Percentiles rank a stretch among this genome's conserved stretches.
phyloP scores from a whole-genome alignment of 1,139 yeast species.

The Pichia norvegensis region DNA sequence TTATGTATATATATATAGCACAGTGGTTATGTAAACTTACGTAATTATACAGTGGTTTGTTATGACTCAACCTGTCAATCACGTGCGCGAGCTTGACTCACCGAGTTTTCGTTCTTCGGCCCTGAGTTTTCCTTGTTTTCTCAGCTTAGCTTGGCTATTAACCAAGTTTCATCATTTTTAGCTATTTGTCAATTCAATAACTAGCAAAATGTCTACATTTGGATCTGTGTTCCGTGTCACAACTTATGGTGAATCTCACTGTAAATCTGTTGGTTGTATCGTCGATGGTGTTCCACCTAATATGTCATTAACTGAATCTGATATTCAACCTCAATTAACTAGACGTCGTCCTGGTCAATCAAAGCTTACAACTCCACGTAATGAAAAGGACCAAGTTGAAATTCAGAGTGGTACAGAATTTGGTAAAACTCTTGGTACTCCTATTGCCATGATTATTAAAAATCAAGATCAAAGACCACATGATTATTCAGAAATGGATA shows the following conservation, averaged over 20 bases:
- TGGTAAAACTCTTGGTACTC: conserved; percentile 89
- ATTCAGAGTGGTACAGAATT: conserved; percentile 93
- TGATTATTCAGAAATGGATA: conserved; percentile 90
- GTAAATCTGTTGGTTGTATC: conserved; percentile 97
- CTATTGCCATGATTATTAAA: conserved; percentile 85
- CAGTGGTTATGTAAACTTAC: no score
- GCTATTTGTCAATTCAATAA: not conserved
- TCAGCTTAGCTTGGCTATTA: no score
- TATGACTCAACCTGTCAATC: not conserved
- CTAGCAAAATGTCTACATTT: conserved; percentile 48
- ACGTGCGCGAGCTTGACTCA: no score
- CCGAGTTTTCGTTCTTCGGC: no score
- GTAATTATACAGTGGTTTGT: not conserved
- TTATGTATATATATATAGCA: no score
- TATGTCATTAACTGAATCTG: conserved; percentile 71
- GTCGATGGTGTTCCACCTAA: conserved; percentile 99
- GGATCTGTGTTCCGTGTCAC: conserved; percentile 66
- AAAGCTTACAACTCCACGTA: conserved; percentile 85
- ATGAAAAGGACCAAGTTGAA: conserved; percentile 86
- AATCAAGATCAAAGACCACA: conserved; percentile 96
- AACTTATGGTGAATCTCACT: conserved; percentile 97
- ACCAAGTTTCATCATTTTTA: not conserved
- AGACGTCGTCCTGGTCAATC: conserved; percentile 98
- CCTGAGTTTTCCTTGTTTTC: not conserved
- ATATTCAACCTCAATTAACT: conserved; percentile 89